Base-by-base conservation (phyloP, 768 basidiomycete genomes). In the Suillus subaureus region DNA sequence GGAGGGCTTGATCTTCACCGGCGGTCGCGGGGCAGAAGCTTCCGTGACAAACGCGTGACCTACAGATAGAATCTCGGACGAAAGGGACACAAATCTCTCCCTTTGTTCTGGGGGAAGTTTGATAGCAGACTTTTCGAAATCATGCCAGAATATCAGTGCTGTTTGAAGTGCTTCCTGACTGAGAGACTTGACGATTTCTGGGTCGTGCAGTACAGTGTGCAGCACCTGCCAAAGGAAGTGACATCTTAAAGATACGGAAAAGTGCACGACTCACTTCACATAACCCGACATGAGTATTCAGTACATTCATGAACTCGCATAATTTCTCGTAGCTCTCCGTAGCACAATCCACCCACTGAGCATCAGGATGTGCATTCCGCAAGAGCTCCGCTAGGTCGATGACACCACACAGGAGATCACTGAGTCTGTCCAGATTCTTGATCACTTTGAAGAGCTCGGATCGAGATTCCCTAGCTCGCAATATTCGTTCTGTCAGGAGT, bases 61-160 rank as follows among this genome's bases (percentile, higher is more conserved):
- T 15, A 98, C 90, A 1, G 89, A 81, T 26, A 97, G 83, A 64
- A 99, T 93, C 64, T 94, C 90, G 16, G 96, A 93, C 3, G 96
- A 97, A 13, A 98, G 81, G 1, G 90, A 86, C 21, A 99, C 95
- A 68, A 97, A 98, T 67, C 85, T 88, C 42, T 87, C 82, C 47
- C 97, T 87, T 70, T 94, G 83, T 12, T 82, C 82, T 0, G 90
- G 86, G 12, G 94, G 90, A 15, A 99, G 84, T 74, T 96, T 86
- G 68, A 99, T 96, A 11, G 94, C 97, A 16, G 96, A 99, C 76
- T 96, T 96, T 74, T 97, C 94, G 78, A 99, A 99, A 82, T 99
- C 97, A 56, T 92, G 86, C 86, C 94, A 91, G 78, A 99, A 99
- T 66, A 96, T 96, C 28, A 92, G 83, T 35, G 97, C 96, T 7